Base-by-base conservation (phyloP, 169 alveolate genomes). In the Plasmodium falciparum region DNA sequence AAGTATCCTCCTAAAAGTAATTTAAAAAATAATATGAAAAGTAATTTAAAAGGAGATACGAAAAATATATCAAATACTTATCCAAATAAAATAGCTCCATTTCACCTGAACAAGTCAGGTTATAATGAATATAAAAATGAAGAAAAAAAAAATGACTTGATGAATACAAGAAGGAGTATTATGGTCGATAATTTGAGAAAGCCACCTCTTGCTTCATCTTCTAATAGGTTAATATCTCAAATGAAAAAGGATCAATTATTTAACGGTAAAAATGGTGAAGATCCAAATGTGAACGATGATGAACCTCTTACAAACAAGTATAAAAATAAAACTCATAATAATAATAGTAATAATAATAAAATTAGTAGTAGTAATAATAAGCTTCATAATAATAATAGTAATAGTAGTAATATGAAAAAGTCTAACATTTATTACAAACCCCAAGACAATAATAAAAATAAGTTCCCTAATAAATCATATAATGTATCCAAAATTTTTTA, bases 1-100 rank as follows among this genome's bases (percentile, higher is more conserved):
- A n/a, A 80, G 8, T 83, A 50, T 5, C 75, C 90, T 1, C 74
- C 73, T 9, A 80, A 70, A 62, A 22, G 54, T 22, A 80, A 12
- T 52, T 45, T 80, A 39, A 80, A 80, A 49, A 80, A 26, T 26
- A 80, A 52, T 80, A 73, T 33, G 8, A 33, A 33, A 4, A 33
- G 45, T 33, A 33, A 39, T 39, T 5, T 39, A 39, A 39, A 39
- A 39, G 47, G 47, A 2, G 47, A 39, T 39, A 39, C 6, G 11
- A 39, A 39, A 39, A 39, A 5, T 39, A 39, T 39, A 5, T 39
- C 47, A 39, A 39, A 80, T 29, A 80, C 49, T 71, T 52, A 29
- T 24, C 22, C 66, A 29, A 24, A 69, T 45, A 80, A 54, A 24
- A 63, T 29, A 52, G 5, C 73, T 4, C 80, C 22, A 26, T 71